These are phyloP conservation scores for Fusarium mundagurra DNA, from an alignment of 2,329 filamentous ascomycete genomes.

Conservation along the genomic window DNA sequence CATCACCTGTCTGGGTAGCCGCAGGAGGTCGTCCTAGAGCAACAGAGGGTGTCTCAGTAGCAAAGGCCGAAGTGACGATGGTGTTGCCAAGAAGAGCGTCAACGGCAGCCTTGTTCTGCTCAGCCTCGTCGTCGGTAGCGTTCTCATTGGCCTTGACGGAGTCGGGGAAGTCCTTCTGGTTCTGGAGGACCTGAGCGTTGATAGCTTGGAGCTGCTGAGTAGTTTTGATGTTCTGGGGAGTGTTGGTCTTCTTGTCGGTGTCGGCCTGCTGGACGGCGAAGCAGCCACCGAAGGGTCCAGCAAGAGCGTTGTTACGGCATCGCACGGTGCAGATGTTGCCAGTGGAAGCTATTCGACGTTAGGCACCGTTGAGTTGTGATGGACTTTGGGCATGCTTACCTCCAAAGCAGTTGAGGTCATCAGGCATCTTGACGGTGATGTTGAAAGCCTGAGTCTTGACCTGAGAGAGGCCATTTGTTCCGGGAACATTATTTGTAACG, in stretches of 20 bases:
- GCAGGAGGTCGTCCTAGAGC: constrained; percentile 23
- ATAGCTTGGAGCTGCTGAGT: constrained; percentile 56
- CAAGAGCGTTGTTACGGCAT: constrained; percentile 66
- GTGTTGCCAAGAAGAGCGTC: constrained; percentile 49
- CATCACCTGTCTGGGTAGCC: constrained; percentile 5
- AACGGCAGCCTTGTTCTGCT: constrained; percentile 50
- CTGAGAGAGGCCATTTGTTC: constrained; percentile 66
- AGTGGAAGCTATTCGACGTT: constrained; percentile 54
- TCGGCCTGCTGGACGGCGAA: constrained; percentile 67
- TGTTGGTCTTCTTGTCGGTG: constrained; percentile 52
- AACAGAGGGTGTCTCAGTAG: constrained; percentile 48
- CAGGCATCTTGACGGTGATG: constrained; percentile 64
- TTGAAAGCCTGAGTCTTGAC: constrained; percentile 65
- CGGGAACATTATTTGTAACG: constrained; percentile 68
- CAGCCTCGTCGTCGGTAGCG: constrained; percentile 46
- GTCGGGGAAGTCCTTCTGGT: constrained; percentile 59
- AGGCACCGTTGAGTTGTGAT: neutral
- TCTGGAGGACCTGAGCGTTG: constrained; percentile 58
- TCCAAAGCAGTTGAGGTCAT: constrained; percentile 59
- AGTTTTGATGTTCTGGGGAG: constrained; percentile 57
- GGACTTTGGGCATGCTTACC: constrained; percentile 47
- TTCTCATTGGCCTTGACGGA: constrained; percentile 55
- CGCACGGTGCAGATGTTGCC: constrained; percentile 68
- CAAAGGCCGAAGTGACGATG: constrained; percentile 42
- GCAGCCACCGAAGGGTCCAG: constrained; percentile 67